phyloP scores from a whole-genome alignment of 345 rosid genomes.

The Eutrema yunnanense region DNA sequence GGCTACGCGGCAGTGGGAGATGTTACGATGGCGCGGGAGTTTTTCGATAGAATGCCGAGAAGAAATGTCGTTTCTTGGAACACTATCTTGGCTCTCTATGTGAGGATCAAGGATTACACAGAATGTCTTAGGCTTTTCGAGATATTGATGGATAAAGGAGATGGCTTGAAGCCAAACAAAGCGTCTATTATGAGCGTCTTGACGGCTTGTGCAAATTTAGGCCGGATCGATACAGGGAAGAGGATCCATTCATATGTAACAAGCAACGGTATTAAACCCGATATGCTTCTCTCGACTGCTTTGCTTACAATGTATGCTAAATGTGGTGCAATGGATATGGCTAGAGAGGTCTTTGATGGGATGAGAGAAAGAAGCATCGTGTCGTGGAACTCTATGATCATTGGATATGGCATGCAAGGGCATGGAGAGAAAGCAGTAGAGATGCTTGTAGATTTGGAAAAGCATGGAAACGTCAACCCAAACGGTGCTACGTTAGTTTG shows the following conservation, averaged over 20 bases:
- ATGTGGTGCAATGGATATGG: constrained; percentile 38
- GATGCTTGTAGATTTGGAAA: constrained; percentile 47
- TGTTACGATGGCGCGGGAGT: constrained; percentile 29
- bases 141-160: constrained; percentile 43
- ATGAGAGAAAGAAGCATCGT: constrained; percentile 39
- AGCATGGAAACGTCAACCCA: constrained; percentile 34
- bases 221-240: constrained; percentile 43
- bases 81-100: constrained; percentile 49
- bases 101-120: constrained; percentile 38
- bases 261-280: constrained; percentile 30
- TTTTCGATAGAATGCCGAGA: constrained; percentile 48
- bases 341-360: constrained; percentile 37
- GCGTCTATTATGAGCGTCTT: constrained; percentile 52
- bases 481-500: constrained; percentile 51
- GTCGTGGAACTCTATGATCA: constrained; percentile 59
- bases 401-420: constrained; percentile 61
- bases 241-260: constrained; percentile 45
- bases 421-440: constrained; percentile 48
- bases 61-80: constrained; percentile 58
- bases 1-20: constrained; percentile 43
- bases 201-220: constrained; percentile 49
- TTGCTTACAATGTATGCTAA: constrained; percentile 51
- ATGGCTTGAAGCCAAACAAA: constrained; percentile 42
- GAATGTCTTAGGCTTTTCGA: constrained; percentile 53
- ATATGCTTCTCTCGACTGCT: constrained; percentile 52